Evolutionary conservation across 192 early-diverging fungal species (phyloP), one percentile per base, ranked within the genome.

Genomic region (Linnemannia elongata): DNA sequence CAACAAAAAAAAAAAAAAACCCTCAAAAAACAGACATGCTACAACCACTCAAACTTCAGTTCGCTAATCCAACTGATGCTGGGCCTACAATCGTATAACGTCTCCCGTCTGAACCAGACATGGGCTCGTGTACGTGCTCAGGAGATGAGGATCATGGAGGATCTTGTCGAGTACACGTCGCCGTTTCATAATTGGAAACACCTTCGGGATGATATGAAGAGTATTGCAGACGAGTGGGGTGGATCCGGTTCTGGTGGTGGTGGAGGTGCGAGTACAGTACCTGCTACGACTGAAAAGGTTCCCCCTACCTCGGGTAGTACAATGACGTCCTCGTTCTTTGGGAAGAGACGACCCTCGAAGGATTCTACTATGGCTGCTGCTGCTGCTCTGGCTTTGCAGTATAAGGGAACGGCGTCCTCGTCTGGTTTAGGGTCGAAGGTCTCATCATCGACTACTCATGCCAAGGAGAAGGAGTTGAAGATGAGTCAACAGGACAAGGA

Each of bases 141-240:
- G 20, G 91, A 92, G 55, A 84, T 90, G 77, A 77, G 75, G 38
- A 80, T 83, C 15, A 83, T 94, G 75, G 88, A 90, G 4, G 88
- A 94, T 49, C 73, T 94, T n/a, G 89, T 88, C 5, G 87, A 82
- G 17, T 93, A 92, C 74, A 92, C 92, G 2, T 90, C 90, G 0
- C 90, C 92, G 18, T 87, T 89, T 24, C 88, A 85, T 27, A 94
- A 94, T 54, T 94, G 91, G 89, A 93, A 93, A 45, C 88, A 92
- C 30, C 78, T 94, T 15, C 85, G 93, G 24, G 92, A 93, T 54
- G 89, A 81, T n/a, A 94, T 93, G 92, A 89, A 87, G 38, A 78
- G 75, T 13, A 90, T 92, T 22, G 91, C 89, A 0, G 89, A 92
- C 68, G 90, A 93, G 44, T 91, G 89, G 76, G 92, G 92, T n/a